A percentile compares a stretch with the other conserved stretches of the same genome.
phyloP scores from a whole-genome alignment of 148 eudicot species.

The Chenopodium album region DNA sequence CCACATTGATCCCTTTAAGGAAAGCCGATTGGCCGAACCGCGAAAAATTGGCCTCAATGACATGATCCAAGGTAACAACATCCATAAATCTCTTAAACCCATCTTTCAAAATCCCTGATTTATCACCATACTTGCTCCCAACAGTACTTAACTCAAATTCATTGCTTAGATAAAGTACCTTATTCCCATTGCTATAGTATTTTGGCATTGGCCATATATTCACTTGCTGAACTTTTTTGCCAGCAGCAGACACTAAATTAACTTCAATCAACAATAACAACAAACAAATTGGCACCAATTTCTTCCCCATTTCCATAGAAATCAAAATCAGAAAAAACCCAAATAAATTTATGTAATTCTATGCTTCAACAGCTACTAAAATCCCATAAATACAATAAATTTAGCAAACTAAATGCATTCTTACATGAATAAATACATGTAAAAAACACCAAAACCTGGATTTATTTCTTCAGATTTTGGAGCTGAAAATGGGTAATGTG shows the following conservation, averaged over 20 bases:
- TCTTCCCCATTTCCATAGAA: constrained; percentile 39
- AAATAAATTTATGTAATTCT: neutral
- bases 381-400: neutral
- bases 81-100: constrained; percentile 53
- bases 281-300: constrained; percentile 26
- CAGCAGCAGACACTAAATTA: constrained; percentile 33
- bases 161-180: constrained; percentile 39
- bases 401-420: neutral
- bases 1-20: constrained; percentile 66
- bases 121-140: constrained; percentile 65
- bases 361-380: constrained; percentile 8
- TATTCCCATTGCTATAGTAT: constrained; percentile 45
- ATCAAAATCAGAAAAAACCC: constrained; percentile 1
- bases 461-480: constrained; percentile 2
- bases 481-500: neutral
- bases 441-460: neutral
- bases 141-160: constrained; percentile 54
- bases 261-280: constrained; percentile 30
- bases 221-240: constrained; percentile 32
- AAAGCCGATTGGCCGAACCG: constrained; percentile 35
- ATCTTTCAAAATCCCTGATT: constrained; percentile 56
- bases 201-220: constrained; percentile 94
- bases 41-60: constrained; percentile 46
- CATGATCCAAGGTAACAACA: constrained; percentile 50
- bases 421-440: neutral